phyloP scores from a whole-genome alignment of 768 basidiomycete genomes.

The Lactarius pseudohatsudake region DNA sequence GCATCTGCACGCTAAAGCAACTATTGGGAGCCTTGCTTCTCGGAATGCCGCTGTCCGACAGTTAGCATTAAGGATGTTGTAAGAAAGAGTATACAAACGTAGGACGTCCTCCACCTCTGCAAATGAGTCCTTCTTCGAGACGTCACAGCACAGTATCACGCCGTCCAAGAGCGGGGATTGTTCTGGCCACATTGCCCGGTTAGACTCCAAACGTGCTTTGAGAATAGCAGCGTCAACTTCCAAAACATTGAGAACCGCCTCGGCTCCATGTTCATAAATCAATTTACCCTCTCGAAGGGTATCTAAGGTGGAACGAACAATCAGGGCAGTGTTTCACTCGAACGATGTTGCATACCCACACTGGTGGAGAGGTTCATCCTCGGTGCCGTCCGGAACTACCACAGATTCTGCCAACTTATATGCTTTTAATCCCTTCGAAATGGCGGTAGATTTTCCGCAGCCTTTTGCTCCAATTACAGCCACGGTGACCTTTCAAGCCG shows the following conservation, averaged over 20 bases:
- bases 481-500: conserved; percentile 48
- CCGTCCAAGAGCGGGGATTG: conserved; percentile 67
- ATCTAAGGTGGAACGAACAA: conserved; percentile 37
- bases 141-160: conserved; percentile 84
- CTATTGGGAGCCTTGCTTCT: conserved; percentile 56
- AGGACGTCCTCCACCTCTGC: conserved; percentile 64
- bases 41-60: conserved; percentile 52
- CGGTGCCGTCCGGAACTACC: conserved; percentile 27
- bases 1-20: conserved; percentile 88
- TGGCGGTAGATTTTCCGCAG: conserved; percentile 85
- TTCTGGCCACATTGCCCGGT: conserved; percentile 47
- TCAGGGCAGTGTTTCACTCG: conserved; percentile 31
- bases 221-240: conserved; percentile 38
- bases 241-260: conserved; percentile 33
- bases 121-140: conserved; percentile 61
- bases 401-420: conserved; percentile 46
- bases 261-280: conserved; percentile 23
- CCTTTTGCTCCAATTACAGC: conserved; percentile 75
- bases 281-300: conserved; percentile 43
- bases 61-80: conserved; percentile 18
- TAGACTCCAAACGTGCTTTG: conserved; percentile 34
- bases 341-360: conserved; percentile 34
- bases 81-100: conserved; percentile 50
- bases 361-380: conserved; percentile 29
- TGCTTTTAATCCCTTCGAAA: conserved; percentile 70